Base-by-base conservation (phyloP, 2,329 filamentous ascomycete species). In the Aureobasidium lini region DNA sequence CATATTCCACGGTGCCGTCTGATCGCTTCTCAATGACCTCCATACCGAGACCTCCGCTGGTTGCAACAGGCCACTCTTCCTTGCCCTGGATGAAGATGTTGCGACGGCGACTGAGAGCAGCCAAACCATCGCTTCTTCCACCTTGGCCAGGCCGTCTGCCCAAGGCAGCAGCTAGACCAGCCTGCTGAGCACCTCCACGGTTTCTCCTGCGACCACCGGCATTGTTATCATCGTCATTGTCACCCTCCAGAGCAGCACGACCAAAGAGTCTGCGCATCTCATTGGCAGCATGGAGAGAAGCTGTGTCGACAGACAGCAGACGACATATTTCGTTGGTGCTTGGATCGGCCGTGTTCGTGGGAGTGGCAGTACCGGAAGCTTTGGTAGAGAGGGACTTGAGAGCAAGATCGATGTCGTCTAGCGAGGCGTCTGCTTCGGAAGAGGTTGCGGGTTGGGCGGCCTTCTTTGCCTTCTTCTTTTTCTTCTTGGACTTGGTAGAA, bases 41-140 rank as follows among this genome's bases (percentile, higher is more conserved):
- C 92, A 99, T 96, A 8, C 85, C 86, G 59, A 99, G 77, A 0
- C 94, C 94, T 15, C 88, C 89, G 36, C 88, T 86, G 1, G 90
- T 84, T 54, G 86, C 85, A 34, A 84, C 80, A 3, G 91, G 92
- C 92, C 92, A 96, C 53, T 89, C 84, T 64, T 94, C 90, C 68
- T 90, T 92, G 49, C 89, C 90, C 65, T 91, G 88, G 61, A 95
- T 84, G 68, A 96, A 93, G 11, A 89, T 81, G 68, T 96, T 96
- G 37, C 87, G 83, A 46, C 89, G 83, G 32, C 89, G 77, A 18
- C 87, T 85, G 34, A 90, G 79, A 56, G 90, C 86, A 1, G 85
- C 83, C 54, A 94, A 78, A 65, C 83, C 85, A 65, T 84, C 81
- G 1, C 81, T 80, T 28, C 83, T 80, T 15, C 81, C 81, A 5